Evolutionary conservation across 768 basidiomycete species (phyloP).

Genomic region (Suillus tomentosus): DNA sequence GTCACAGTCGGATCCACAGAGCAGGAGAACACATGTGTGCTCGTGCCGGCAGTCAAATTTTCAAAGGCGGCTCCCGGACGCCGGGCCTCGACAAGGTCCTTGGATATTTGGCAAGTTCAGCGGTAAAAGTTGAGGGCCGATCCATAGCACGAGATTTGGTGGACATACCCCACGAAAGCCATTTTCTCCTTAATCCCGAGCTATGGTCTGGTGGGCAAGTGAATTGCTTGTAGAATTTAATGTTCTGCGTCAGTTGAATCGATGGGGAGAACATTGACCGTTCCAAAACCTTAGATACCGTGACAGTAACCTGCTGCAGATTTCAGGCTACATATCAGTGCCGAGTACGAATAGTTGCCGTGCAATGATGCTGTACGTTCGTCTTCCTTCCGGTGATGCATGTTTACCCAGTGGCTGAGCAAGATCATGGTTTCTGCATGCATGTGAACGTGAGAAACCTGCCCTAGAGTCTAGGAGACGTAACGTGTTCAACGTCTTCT

Average conservation of each 20-base stretch:
- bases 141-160: not conserved
- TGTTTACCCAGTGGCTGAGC: not conserved
- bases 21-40: not conserved
- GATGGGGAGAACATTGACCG: not conserved
- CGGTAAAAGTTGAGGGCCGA: not conserved
- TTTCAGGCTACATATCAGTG: not conserved
- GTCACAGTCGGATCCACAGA: not conserved
- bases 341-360: not conserved
- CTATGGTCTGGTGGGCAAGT: not conserved
- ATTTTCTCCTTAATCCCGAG: not conserved
- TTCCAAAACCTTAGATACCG: not conserved
- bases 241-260: not conserved
- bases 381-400: not conserved
- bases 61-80: not conserved
- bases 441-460: slow-evolving; percentile 17
- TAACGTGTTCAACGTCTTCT: slow-evolving; percentile 16
- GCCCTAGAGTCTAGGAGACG: slow-evolving; percentile 33
- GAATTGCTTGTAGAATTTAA: not conserved
- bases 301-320: not conserved
- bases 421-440: not conserved
- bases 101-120: not conserved
- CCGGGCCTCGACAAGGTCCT: too few relatives aligned
- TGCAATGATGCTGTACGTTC: not conserved
- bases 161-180: not conserved
- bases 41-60: too few relatives aligned